Evolutionary conservation across 169 alveolate genomes (phyloP), one percentile per base, ranked within the genome.

Genomic region (Plasmodium malariae): DNA sequence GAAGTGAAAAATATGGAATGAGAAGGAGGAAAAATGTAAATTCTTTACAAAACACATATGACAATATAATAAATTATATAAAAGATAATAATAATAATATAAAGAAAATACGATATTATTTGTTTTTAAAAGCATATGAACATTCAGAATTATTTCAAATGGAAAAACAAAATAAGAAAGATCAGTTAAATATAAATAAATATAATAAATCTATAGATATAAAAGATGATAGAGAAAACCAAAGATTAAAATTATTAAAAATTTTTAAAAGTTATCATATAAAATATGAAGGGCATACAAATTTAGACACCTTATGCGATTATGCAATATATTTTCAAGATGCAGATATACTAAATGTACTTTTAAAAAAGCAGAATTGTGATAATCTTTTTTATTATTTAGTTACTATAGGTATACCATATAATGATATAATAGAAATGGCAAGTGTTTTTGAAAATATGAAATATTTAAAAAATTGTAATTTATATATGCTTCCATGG

Each of bases 401-500:
- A 14, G 78, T 63, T 14, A 34, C 57, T 69, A 78, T 78, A 12
- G 89, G 89, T 4, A 69, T 78, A 34, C 63, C 89, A 24, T 78
- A 78, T 51, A 55, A 78, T 78, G 89, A 78, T 63, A 63, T 78
- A 26, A 78, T 78, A 14, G 49, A 62, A 12, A 63, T 78, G 78
- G 73, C 89, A 0, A 78, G 89, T 63, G 57, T 78, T 5, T 78
- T 78, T 26, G 37, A 78, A 78, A 78, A 78, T 7, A 78, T 62
- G 30, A 57, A 78, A 63, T 68, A 78, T 48, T 36, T 78, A 54
- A 62, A 78, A 37, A 6, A 63, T 62, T 45, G 89, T 49, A 78
- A 78, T 63, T 9, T 78, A 24, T 78, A 43, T 43, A 78, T 78
- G 89, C 43, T 78, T 6, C 89, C 89, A 26, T 78, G 89, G 89